Evolutionary conservation across 805 yeast genomes (phyloP).

Genomic region (Nematodospora valgi): DNA sequence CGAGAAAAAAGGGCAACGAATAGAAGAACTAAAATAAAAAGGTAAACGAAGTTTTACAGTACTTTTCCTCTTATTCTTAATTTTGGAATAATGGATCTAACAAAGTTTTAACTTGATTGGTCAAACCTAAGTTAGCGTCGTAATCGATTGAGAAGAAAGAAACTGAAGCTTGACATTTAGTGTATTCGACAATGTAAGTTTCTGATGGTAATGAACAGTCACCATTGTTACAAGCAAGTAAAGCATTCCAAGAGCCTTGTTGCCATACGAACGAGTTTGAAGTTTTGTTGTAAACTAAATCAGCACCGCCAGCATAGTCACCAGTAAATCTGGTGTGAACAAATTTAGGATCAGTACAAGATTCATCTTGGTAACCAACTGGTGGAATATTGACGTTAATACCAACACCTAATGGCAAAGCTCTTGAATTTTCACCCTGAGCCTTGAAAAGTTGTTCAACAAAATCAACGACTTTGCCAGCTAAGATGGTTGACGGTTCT

Average conservation of each 20-base stretch:
- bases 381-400: conserved; percentile 47
- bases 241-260: conserved; percentile 13
- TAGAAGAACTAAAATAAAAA: not conserved
- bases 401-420: conserved; percentile 44
- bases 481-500: conserved; percentile 44
- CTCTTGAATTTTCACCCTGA: conserved; percentile 34
- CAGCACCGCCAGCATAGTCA: conserved; percentile 25
- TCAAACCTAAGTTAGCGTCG: conserved; percentile 29
- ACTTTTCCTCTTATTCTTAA: not conserved
- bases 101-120: conserved; percentile 15
- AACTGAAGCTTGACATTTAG: conserved; percentile 41
- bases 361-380: conserved; percentile 38
- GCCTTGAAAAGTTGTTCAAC: conserved; percentile 33
- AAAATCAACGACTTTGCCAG: conserved; percentile 37
- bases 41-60: not conserved
- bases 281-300: conserved; percentile 37
- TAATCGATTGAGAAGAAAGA: conserved; percentile 48
- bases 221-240: conserved; percentile 37
- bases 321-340: conserved; percentile 48
- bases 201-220: conserved; percentile 45
- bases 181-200: conserved; percentile 24
- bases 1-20: too few relatives aligned
- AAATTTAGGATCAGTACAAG: conserved; percentile 43
- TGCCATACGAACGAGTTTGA: conserved; percentile 24
- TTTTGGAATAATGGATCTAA: conserved; percentile 11